Base-by-base conservation (phyloP, 2,329 filamentous ascomycete species). In the Xylariaceae sp. region DNA sequence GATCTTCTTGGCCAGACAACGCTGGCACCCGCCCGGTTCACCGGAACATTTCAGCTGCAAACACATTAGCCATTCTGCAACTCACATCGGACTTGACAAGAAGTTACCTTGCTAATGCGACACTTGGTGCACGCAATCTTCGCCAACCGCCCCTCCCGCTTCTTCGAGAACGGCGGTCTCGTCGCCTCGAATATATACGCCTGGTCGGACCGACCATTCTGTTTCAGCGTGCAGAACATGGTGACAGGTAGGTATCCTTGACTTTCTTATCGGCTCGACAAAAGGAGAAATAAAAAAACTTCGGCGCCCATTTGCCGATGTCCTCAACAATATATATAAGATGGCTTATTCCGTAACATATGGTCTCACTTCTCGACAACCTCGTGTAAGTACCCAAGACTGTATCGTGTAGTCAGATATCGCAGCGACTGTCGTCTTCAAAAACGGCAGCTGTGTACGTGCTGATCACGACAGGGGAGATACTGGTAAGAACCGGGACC, bases 141-240 rank as follows among this genome's bases (percentile, higher is more conserved):
- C 2, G 62, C 62, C 37, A 64, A 55, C 30, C 62, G 60, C 7
- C 62, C 62, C 52, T 64, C 62, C 15, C 62, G 57, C 15, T 63
- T 64, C 39, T 61, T 58, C 11, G 62, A 64, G 47, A 64, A 64
- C 11, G 62, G 62, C 17, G 62, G 62, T 17, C 57, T 58, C 37
- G 62, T 64, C 48, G 62, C 59, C 62, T 64, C 62, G 15, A 64
- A 64, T 5, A 60, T 62, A 50, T 64, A 64, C 35, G 60, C 51
- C 57, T 64, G 58, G 45, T 63, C 60, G n/a, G 62, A 58, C 11
- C 55, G 54, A 53, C 60, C 49, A 51, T 55, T 62, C 3, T 62
- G 62, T 51, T 64, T 64, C 56, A 64, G 18, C 11, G 62, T 64
- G 60, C 62, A 64, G 37, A 64, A 64, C 62, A 64, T 64, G 3